phyloP scores from a whole-genome alignment of 2,329 filamentous ascomycete species.

The Talaromyces sp. region DNA sequence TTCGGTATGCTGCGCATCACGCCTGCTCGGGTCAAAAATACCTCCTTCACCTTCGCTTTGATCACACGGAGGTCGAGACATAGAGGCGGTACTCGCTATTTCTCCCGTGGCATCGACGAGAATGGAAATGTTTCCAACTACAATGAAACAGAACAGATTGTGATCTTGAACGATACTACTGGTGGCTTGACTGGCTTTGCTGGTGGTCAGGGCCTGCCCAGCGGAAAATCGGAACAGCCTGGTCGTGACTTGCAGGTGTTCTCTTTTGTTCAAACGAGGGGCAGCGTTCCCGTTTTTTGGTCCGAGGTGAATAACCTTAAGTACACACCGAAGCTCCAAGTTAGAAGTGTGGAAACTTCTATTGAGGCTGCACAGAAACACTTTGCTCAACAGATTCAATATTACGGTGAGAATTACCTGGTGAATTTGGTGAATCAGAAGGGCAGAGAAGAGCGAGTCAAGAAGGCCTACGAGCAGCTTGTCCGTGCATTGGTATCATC shows the following conservation, averaged over 20 bases:
- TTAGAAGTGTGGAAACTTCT: conserved; percentile 78
- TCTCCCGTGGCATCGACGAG: conserved; percentile 90
- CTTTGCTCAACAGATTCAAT: conserved; percentile 85
- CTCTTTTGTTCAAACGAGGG: conserved; percentile 93
- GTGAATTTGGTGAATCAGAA: conserved; percentile 98
- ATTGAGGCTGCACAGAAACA: conserved; percentile 76
- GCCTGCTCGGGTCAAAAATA: conserved; percentile 79
- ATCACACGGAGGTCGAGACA: conserved; percentile 87
- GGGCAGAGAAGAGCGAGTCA: conserved; percentile 82
- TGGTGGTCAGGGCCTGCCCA: conserved; percentile 70
- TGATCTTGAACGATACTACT: conserved; percentile 79
- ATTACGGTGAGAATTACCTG: conserved; percentile 95
- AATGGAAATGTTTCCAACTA: conserved; percentile 96
- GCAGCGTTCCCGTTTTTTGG: conserved; percentile 95
- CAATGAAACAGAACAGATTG: conserved; percentile 94
- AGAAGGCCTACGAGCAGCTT: conserved; percentile 90
- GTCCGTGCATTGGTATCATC: conserved; percentile 70
- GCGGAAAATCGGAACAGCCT: conserved; percentile 61
- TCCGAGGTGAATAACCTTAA: conserved; percentile 89
- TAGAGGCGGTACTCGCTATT: conserved; percentile 87
- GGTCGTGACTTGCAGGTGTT: conserved; percentile 81
- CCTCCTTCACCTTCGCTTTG: conserved; percentile 76
- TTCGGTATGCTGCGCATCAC: conserved; percentile 94
- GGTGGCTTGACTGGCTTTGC: conserved; percentile 76
- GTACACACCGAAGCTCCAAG: conserved; percentile 86